These are phyloP conservation scores for Chenopodium suecicum DNA, from an alignment of 148 eudicot genomes.

Conservation along the genomic window DNA sequence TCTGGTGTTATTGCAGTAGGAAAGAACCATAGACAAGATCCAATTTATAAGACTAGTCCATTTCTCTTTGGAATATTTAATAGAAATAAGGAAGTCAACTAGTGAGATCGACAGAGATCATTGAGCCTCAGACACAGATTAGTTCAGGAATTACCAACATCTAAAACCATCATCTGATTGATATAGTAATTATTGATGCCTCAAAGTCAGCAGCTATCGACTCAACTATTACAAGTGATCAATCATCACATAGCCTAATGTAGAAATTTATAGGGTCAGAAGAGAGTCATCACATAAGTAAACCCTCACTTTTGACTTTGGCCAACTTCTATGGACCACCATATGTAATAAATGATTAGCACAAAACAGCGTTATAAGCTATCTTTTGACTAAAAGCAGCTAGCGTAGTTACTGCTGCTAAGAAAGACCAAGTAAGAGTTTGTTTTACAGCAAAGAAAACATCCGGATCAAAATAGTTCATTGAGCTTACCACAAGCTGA, in stretches of 20 bases:
- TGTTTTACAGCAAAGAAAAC: background rate
- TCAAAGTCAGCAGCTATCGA: no score
- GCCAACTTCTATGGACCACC: background rate
- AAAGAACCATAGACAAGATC: background rate
- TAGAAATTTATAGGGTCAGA: background rate
- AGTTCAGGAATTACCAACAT: background rate
- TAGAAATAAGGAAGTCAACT: background rate
- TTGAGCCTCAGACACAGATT: background rate
- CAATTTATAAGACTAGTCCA: background rate
- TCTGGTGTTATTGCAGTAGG: background rate
- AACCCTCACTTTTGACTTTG: background rate
- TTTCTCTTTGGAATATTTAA: background rate
- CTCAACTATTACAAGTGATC: background rate
- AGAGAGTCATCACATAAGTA: background rate
- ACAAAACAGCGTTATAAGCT: background rate
- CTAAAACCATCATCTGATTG: background rate
- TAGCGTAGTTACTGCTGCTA: background rate
- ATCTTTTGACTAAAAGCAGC: background rate
- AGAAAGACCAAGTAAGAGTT: background rate
- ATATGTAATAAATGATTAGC: background rate
- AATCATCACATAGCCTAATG: background rate
- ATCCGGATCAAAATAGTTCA: background rate
- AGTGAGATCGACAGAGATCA: background rate
- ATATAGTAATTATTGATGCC: background rate
- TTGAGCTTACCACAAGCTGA: background rate